Base-by-base conservation (phyloP, 2,329 filamentous ascomycete species). In the Ophiocordyceps camponoti-floridani region DNA sequence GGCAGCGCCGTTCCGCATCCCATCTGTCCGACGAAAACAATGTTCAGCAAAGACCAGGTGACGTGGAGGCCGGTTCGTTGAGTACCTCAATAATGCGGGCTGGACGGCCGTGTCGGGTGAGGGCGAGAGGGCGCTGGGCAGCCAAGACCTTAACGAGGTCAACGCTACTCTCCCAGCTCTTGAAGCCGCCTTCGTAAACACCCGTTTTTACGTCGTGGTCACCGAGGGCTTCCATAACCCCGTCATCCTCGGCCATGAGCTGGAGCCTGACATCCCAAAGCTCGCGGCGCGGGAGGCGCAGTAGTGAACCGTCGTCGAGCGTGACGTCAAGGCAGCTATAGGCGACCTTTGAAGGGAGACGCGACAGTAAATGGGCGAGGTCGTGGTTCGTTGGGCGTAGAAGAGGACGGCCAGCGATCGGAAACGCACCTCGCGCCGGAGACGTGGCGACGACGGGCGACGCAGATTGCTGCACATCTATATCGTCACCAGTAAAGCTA, bases 141-240 rank as follows among this genome's bases (percentile, higher is more conserved):
- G 68, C 68, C 28, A 80, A 59, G n/a, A 82, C 75, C 56, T 78
- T 83, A 43, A 84, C 82, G 16, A 91, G 67, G 57, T 91, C 84
- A 44, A 87, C 69, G 47, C 81, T 85, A 62, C 84, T 88, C 64
- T 91, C 84, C 84, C 84, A 91, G 54, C 82, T 88, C 66, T 91
- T 91, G 66, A 89, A 87, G 23, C 84, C 84, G 46, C 84, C 84
- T 62, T 91, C 84, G 61, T 91, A 91, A 47, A 89, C 75, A 44
- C 84, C 84, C 45, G 82, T 83, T 59, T 78, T 82, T 50, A 91
- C 79, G 60, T 91, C 84, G 50, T 83, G 77, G 49, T 72, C 69
- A 37, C 76, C 79, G 33, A 85, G 65, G 1, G 72, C 70, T 50
- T 66, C 61, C 13, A 57, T 52, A 14, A 12, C 12, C 19, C 14